These are phyloP conservation scores for Penicillium cinerascens DNA, from an alignment of 495 filamentous ascomycete genomes.

Conservation along the genomic window DNA sequence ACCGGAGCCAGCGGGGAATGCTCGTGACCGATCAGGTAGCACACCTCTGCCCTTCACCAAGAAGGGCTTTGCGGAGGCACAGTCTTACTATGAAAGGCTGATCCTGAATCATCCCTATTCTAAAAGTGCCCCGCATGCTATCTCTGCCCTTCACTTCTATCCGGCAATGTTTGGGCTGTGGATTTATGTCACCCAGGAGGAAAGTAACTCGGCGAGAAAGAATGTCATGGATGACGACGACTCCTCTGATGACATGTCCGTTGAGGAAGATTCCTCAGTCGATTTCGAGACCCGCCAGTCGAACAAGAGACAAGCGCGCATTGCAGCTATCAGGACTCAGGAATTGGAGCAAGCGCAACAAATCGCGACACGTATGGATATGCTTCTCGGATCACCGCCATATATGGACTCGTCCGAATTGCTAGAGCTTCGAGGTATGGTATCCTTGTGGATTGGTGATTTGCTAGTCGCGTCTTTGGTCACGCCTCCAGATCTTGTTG, in stretches of 20 bases:
- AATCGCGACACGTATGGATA: constrained; percentile 62
- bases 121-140: constrained; percentile 36
- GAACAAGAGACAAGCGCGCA: constrained; percentile 15
- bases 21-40: background rate
- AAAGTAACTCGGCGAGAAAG: constrained; percentile 37
- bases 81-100: constrained; percentile 62
- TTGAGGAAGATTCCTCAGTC: constrained; percentile 25
- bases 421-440: constrained; percentile 61
- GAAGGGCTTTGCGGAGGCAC: constrained; percentile 54
- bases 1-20: constrained; percentile 7
- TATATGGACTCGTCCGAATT: constrained; percentile 58
- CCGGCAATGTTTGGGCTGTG: constrained; percentile 65
- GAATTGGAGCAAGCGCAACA: constrained; percentile 49
- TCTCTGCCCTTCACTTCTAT: constrained; percentile 57
- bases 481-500: constrained; percentile 13
- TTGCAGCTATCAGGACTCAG: constrained; percentile 24
- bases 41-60: constrained; percentile 34
- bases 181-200: constrained; percentile 57
- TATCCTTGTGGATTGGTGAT: constrained; percentile 66
- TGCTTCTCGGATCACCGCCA: constrained; percentile 58
- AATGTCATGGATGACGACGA: constrained; percentile 19
- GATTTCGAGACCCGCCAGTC: constrained; percentile 9
- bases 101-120: constrained; percentile 62
- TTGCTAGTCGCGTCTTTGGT: constrained; percentile 41
- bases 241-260: constrained; percentile 23